A percentile compares a stretch with the other conserved stretches of the same genome.
These are phyloP conservation scores for Coniosporium tulheliwenetii DNA, from an alignment of 2,329 filamentous ascomycete species.

Conservation along the genomic window DNA sequence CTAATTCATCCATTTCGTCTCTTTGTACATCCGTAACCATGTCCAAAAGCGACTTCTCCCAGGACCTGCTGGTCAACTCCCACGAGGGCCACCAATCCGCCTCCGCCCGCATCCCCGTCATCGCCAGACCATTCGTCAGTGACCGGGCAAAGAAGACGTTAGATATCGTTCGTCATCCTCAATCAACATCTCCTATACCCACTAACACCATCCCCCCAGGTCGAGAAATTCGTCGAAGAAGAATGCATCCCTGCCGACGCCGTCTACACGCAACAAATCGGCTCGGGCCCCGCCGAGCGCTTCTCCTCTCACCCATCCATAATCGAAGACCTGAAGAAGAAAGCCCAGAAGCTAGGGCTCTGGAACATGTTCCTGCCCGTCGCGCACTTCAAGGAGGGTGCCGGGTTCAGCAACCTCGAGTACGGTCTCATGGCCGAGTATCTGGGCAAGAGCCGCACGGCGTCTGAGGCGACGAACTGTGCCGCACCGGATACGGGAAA, in stretches of 20 bases:
- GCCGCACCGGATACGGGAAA: conserved; percentile 33
- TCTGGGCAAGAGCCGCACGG: conserved; percentile 70
- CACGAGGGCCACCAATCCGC: conserved; percentile 23
- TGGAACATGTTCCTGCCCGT: conserved; percentile 99
- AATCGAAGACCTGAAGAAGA: conserved; percentile 77
- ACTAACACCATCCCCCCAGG: conserved; percentile 25
- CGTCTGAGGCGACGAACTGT: conserved; percentile 34
- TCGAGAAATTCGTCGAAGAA: conserved; percentile 93
- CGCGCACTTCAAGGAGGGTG: conserved; percentile 88
- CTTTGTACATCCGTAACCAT: too few relatives aligned
- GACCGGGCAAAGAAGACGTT: conserved; percentile 71
- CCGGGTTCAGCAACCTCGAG: conserved; percentile 88
- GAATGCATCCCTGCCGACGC: conserved; percentile 67
- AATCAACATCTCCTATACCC: neutral
- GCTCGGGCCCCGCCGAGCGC: conserved; percentile 50
- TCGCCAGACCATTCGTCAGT: conserved; percentile 54
- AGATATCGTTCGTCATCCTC: conserved; percentile 41
- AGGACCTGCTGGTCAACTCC: conserved; percentile 13
- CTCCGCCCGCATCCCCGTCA: conserved; percentile 40
- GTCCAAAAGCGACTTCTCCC: conserved; percentile 13
- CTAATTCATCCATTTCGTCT: too few relatives aligned
- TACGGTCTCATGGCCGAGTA: conserved; percentile 97
- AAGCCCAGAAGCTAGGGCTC: conserved; percentile 67
- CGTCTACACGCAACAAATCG: conserved; percentile 66
- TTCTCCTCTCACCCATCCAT: conserved; percentile 69